Evolutionary conservation across 768 basidiomycete genomes (phyloP).

Genomic region (Rhizopogon vinicolor): DNA sequence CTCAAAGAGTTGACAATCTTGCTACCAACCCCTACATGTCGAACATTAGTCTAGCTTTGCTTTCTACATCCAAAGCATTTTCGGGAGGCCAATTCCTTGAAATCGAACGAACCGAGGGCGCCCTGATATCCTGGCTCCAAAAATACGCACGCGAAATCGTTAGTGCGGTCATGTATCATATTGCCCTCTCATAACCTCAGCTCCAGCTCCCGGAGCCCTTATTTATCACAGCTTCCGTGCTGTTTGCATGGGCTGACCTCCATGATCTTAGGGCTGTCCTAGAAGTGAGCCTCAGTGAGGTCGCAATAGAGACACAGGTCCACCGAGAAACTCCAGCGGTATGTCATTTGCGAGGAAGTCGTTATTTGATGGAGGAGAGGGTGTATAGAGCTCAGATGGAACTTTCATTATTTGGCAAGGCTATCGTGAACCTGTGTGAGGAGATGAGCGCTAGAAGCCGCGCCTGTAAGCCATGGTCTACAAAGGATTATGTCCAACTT

Average conservation of each 20-base stretch:
- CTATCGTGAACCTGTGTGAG: neutral
- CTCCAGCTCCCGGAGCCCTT: neutral
- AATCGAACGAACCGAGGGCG: neutral
- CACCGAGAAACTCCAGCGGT: neutral
- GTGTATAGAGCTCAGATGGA: neutral
- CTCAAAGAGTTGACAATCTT: neutral
- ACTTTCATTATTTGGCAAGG: neutral
- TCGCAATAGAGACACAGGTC: neutral
- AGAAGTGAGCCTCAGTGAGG: neutral
- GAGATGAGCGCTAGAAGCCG: neutral
- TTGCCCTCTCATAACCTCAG: neutral
- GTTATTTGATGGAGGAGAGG: neutral
- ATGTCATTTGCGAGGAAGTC: neutral
- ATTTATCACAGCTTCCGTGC: neutral
- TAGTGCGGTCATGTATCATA: too few relatives aligned
- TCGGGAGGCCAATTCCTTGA: neutral
- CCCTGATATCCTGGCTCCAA: neutral
- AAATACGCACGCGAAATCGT: too few relatives aligned
- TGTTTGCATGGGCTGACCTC: neutral
- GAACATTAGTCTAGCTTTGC: neutral
- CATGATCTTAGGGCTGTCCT: neutral
- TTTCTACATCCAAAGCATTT: neutral
- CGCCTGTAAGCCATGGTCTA: constrained; percentile 12
- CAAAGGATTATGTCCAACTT: neutral
- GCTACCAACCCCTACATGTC: neutral